Percentiles rank a stretch among this genome's conserved stretches.
Conservation (phyloP, 2,329 filamentous ascomycete species). For the Trichoderma sp. region DNA sequence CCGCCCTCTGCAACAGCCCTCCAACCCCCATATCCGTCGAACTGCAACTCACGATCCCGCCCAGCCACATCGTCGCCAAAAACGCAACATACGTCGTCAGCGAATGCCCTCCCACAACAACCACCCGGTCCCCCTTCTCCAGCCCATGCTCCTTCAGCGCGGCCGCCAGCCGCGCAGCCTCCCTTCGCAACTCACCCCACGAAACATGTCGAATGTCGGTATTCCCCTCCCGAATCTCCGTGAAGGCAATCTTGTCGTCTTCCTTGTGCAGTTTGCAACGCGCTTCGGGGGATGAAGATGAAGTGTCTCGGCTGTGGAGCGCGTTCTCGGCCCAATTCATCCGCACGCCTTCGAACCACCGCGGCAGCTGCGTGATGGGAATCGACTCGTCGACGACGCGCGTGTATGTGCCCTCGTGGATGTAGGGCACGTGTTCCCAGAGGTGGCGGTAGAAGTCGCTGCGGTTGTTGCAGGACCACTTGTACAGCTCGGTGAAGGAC, state of each 20-base stretch:
- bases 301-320: conserved; percentile 56
- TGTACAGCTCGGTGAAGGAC: conserved; percentile 66
- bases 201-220: conserved; percentile 59
- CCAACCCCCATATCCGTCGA: conserved; percentile 83
- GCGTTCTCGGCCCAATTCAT: conserved; percentile 83
- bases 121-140: conserved; percentile 70
- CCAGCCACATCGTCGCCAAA: conserved; percentile 69
- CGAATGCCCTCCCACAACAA: conserved; percentile 74
- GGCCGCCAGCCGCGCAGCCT: conserved; percentile 62
- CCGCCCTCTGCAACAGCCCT: conserved; percentile 72
- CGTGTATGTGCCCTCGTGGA: conserved; percentile 63
- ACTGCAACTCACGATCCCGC: conserved; percentile 73
- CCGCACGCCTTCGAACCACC: conserved; percentile 74
- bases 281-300: conserved; percentile 44
- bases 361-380: conserved; percentile 70
- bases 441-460: conserved; percentile 66
- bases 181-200: conserved; percentile 66
- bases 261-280: conserved; percentile 65
- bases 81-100: conserved; percentile 74
- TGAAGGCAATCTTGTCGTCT: conserved; percentile 69
- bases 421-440: conserved; percentile 61
- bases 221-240: conserved; percentile 71
- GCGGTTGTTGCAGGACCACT: conserved; percentile 66
- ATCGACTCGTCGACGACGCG: conserved; percentile 68
- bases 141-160: conserved; percentile 70